These are phyloP conservation scores for Amoebophrya sp. DNA, from an alignment of 169 alveolate genomes.

Conservation along the genomic window DNA sequence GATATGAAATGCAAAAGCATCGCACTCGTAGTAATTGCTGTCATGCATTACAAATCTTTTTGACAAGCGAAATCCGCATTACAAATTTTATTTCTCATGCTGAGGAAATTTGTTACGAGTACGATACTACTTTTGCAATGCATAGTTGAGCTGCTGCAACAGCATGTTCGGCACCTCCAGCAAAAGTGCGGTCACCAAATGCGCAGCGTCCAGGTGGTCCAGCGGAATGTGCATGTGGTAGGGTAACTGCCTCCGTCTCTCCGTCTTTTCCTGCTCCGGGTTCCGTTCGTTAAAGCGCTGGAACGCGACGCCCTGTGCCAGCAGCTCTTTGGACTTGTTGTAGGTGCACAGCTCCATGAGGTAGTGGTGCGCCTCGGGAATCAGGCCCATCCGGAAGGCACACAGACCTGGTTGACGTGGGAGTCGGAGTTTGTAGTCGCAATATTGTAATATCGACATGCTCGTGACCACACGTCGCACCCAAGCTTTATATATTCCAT, in stretches of 20 bases:
- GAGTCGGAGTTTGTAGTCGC: too few relatives aligned
- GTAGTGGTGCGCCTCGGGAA: slow-evolving; percentile 63
- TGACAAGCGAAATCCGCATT: too few relatives aligned
- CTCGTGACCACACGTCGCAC: too few relatives aligned
- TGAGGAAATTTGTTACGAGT: too few relatives aligned
- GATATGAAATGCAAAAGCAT: too few relatives aligned
- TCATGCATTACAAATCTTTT: too few relatives aligned
- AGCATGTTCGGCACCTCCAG: slow-evolving; percentile 56
- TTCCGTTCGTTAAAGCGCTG: slow-evolving; percentile 68
- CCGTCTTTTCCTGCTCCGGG: slow-evolving; percentile 88
- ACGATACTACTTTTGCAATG: slow-evolving; percentile 90
- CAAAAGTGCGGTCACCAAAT: slow-evolving; percentile 56
- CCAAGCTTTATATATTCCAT: too few relatives aligned
- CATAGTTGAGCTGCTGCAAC: slow-evolving; percentile 70
- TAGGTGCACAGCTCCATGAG: slow-evolving; percentile 51
- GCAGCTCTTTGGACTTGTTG: not conserved
- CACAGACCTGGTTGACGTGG: too few relatives aligned
- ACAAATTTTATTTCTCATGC: too few relatives aligned
- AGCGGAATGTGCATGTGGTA: slow-evolving; percentile 91
- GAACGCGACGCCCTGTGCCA: not conserved
- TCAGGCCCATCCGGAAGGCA: slow-evolving; percentile 87
- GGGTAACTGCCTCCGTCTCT: slow-evolving; percentile 88
- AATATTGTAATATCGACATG: too few relatives aligned
- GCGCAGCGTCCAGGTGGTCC: slow-evolving; percentile 88
- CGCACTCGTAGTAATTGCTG: too few relatives aligned